These are phyloP conservation scores for Knufia fluminis DNA, from an alignment of 2,329 filamentous ascomycete species.

Conservation along the genomic window DNA sequence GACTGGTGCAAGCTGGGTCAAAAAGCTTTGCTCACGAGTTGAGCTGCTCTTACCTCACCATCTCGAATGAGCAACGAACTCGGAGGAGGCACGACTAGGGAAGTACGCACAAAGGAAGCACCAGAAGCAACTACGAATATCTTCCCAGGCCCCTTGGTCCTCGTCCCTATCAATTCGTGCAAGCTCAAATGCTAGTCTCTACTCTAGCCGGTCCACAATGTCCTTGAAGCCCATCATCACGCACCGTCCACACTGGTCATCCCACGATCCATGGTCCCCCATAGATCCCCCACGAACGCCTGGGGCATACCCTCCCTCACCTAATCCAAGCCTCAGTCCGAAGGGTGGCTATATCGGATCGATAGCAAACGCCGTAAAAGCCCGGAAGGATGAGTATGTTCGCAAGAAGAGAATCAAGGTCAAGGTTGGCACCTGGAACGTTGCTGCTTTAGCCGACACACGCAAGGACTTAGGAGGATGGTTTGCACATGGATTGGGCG, in stretches of 20 bases:
- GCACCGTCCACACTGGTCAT: slow-evolving; percentile 13
- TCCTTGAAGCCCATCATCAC: neutral
- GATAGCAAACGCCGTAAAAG: slow-evolving; percentile 53
- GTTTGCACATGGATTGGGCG: slow-evolving; percentile 71
- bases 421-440: slow-evolving; percentile 94
- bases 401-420: slow-evolving; percentile 65
- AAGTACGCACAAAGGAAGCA: no score
- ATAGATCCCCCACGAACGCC: slow-evolving; percentile 37
- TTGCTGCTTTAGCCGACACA: slow-evolving; percentile 71
- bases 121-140: no score
- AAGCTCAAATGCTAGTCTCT: neutral
- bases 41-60: no score
- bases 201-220: neutral
- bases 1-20: no score
- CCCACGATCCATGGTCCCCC: slow-evolving; percentile 18
- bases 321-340: slow-evolving; percentile 15
- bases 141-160: no score
- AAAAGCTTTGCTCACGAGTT: no score
- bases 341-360: slow-evolving; percentile 29
- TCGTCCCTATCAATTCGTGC: no score
- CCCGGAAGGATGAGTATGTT: slow-evolving; percentile 70
- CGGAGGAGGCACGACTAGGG: neutral
- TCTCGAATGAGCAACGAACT: neutral
- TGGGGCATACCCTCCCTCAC: slow-evolving; percentile 38
- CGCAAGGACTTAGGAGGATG: slow-evolving; percentile 81